Evolutionary conservation across 139 green algal species (phyloP), one percentile per base, ranked within the genome.

Genomic region (Chlorella sp.): DNA sequence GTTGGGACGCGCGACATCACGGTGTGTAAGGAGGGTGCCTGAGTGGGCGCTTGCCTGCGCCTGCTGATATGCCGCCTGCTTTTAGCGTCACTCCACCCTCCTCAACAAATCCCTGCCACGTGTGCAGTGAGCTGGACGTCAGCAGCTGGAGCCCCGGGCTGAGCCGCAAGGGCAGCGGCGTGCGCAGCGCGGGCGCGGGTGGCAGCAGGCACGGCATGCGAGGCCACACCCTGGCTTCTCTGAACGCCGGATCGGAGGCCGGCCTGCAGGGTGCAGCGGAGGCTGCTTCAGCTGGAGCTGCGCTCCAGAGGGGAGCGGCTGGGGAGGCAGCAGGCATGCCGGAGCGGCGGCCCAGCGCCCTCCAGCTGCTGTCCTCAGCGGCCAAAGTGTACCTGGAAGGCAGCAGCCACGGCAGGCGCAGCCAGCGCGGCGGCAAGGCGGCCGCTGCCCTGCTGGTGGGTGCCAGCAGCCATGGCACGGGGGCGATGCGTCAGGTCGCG

Each of bases 381-480:
- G 77, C 77, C 58, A 62, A 38, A 16, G 77, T 69, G 26, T 83
- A 83, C 38, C 14, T 83, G 30, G 77, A 83, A 0, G 41, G 41
- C 58, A 83, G 77, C 77, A 40, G 19, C 28, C 77, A 83, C 77
- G 77, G 77, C 77, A 20, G 51, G 51, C 51, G 51, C 51, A 83
- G 77, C 77, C 38, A 64, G 77, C 54, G 77, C 16, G 77, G 77
- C 60, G 77, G 58, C 76, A 56, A 7, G 20, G 36, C 58, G 20
- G 54, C 76, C 13, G 54, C 76, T 28, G 54, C 36, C 28, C 54
- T 14, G 54, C 51, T 38, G 76, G 34, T 36, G 20, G 68, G 68
- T 16, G 36, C 20, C 36, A 46, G 68, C 69, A 56, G 69, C 69
- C 22, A 43, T 28, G 34, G 69, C 22, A 40, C 22, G 1, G 69